Conservation (phyloP, 495 filamentous ascomycete genomes). For the Podospora anserina region DNA sequence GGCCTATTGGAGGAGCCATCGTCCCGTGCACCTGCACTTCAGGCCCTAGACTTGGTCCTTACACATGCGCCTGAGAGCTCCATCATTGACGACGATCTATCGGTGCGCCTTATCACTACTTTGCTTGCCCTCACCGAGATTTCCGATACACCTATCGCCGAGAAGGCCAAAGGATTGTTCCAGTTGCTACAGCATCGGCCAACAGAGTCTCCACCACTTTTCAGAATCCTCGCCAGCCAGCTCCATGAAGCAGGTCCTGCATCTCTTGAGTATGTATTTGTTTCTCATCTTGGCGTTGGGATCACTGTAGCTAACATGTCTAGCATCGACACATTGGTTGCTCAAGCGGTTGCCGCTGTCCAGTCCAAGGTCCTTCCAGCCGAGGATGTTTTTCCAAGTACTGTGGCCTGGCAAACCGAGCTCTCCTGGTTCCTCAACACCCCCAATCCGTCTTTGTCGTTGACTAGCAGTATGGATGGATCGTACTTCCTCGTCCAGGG, state of each 20-base stretch:
- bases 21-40: slow-evolving; percentile 26
- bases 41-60: slow-evolving; percentile 41
- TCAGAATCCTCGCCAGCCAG: slow-evolving; percentile 41
- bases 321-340: slow-evolving; percentile 42
- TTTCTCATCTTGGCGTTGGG: background rate
- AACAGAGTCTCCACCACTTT: slow-evolving; percentile 28
- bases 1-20: slow-evolving; percentile 17
- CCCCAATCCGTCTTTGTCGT: slow-evolving; percentile 61
- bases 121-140: slow-evolving; percentile 46
- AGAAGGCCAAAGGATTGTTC: slow-evolving; percentile 33
- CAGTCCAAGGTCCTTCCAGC: slow-evolving; percentile 17
- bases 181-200: slow-evolving; percentile 36
- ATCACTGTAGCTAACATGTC: background rate
- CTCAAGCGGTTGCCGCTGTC: slow-evolving; percentile 37
- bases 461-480: slow-evolving; percentile 69
- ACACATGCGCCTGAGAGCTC: slow-evolving; percentile 36
- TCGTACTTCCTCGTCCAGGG: slow-evolving; percentile 61
- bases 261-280: slow-evolving; percentile 31
- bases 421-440: slow-evolving; percentile 58
- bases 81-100: slow-evolving; percentile 30
- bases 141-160: slow-evolving; percentile 30
- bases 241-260: slow-evolving; percentile 37
- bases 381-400: slow-evolving; percentile 44
- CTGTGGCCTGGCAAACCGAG: slow-evolving; percentile 41
- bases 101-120: slow-evolving; percentile 42